phyloP scores from a whole-genome alignment of 805 yeast species.

The Nakazawaea populi region DNA sequence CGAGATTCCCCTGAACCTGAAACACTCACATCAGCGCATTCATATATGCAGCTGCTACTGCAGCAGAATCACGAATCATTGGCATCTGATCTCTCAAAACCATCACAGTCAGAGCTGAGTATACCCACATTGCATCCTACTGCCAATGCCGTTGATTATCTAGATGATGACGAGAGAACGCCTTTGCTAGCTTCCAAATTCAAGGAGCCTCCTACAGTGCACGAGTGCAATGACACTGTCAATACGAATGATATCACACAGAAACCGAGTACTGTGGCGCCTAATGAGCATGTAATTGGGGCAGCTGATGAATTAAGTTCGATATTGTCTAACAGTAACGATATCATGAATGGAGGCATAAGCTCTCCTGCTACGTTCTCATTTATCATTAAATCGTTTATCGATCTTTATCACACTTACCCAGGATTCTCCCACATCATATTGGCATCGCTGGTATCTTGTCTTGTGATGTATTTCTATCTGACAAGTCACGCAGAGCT shows the following conservation, averaged over 20 bases:
- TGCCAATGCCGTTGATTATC: no score
- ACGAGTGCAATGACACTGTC: conserved; percentile 6
- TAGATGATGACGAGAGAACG: neutral
- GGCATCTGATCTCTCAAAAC: neutral
- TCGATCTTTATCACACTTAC: conserved; percentile 1
- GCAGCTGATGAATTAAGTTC: conserved; percentile 4
- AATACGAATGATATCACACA: conserved; percentile 9
- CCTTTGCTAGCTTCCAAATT: neutral
- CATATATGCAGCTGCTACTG: neutral
- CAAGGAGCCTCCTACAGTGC: conserved; percentile 1
- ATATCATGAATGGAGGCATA: conserved; percentile 1
- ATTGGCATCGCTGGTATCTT: neutral
- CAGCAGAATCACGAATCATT: neutral
- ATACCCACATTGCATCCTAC: no score
- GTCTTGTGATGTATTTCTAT: neutral
- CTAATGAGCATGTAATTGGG: neutral
- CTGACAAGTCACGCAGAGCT: neutral
- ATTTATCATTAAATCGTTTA: neutral
- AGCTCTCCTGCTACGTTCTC: conserved; percentile 2
- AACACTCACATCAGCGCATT: neutral
- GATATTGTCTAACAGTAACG: neutral
- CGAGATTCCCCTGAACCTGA: neutral
- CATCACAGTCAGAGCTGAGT: neutral
- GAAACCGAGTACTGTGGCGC: neutral
- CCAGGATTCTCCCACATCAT: conserved; percentile 3